Conservation (phyloP, 2,329 filamentous ascomycete species). For the Fusarium paranaense region DNA sequence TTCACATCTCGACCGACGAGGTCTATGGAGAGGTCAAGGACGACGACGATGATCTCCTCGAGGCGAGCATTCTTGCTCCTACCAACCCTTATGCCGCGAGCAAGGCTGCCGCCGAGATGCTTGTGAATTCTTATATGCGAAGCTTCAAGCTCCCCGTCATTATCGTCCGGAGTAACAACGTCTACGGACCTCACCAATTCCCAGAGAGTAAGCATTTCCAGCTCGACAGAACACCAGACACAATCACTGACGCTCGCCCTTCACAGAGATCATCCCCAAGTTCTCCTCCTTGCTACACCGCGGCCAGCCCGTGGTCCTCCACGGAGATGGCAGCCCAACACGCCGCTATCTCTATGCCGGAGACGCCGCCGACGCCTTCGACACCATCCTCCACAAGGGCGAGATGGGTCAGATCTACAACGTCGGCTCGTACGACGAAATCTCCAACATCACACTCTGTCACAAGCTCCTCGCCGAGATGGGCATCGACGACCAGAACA, state of each 20-base stretch:
- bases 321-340: constrained; percentile 80
- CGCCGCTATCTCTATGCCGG: constrained; percentile 82
- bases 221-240: neutral
- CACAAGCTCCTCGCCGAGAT: constrained; percentile 72
- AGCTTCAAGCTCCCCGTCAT: constrained; percentile 85
- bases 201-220: constrained; percentile 75
- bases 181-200: constrained; percentile 87
- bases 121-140: constrained; percentile 84
- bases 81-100: constrained; percentile 88
- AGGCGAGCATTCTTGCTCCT: constrained; percentile 80
- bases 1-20: constrained; percentile 87
- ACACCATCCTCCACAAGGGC: constrained; percentile 85
- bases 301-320: constrained; percentile 74
- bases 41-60: constrained; percentile 76
- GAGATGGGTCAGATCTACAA: constrained; percentile 83
- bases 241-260: neutral
- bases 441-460: constrained; percentile 80
- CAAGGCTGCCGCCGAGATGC: constrained; percentile 86
- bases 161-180: constrained; percentile 85
- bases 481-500: constrained; percentile 62
- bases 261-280: constrained; percentile 82
- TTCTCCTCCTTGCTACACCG: constrained; percentile 80
- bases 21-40: constrained; percentile 85
- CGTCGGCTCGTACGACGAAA: constrained; percentile 81
- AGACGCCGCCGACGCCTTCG: constrained; percentile 84